Base-by-base conservation (phyloP, 176 grass and related monocot species). In the Carex pumila region DNA sequence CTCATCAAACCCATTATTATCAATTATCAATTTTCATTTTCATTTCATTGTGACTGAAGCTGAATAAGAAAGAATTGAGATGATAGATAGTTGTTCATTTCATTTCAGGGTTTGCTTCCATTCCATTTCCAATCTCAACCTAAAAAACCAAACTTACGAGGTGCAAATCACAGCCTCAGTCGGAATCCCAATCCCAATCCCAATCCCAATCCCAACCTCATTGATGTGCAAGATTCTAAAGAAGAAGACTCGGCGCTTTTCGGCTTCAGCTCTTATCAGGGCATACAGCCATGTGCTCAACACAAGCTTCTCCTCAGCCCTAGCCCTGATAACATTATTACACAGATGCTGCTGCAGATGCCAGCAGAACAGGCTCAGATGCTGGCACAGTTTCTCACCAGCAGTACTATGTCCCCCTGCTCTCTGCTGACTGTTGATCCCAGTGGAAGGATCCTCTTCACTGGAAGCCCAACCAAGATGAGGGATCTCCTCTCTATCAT, bases 191-290 rank as follows among this genome's bases (percentile, higher is more conserved):
- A 57, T 45, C 43, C 43, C 43, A 45, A 45, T 45, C 7, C 43
- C 0, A 43, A 43, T 0, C 41, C 41, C 7, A 45, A 41, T 90
- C 66, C 89, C 41, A n/a, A 83, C 7, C 90, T 93, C 36, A 84
- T 94, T 14, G 87, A 94, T 52, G 18, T 89, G 2, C 90, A 93
- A 91, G 92, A 93, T 80, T 88, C 79, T 65, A 82, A 79, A 53
- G 85, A 79, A 19, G 91, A 92, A 10, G 90, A 94, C 36, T 93
- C 76, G 0, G 79, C 93, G 79, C 89, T 69, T 66, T 91, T 99
- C 62, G 87, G 93, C 80, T 84, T 92, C 76, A 88, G 91, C 15
- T 87, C 47, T 49, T 49, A 49, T 49, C 47, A 49, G 47, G 87
- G 91, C 12, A 72, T 86, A 61, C 82, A 88, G 30, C 85, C 76